Base-by-base conservation (phyloP, 2,329 filamentous ascomycete genomes). In the Paraphoma chrysanthemicola region DNA sequence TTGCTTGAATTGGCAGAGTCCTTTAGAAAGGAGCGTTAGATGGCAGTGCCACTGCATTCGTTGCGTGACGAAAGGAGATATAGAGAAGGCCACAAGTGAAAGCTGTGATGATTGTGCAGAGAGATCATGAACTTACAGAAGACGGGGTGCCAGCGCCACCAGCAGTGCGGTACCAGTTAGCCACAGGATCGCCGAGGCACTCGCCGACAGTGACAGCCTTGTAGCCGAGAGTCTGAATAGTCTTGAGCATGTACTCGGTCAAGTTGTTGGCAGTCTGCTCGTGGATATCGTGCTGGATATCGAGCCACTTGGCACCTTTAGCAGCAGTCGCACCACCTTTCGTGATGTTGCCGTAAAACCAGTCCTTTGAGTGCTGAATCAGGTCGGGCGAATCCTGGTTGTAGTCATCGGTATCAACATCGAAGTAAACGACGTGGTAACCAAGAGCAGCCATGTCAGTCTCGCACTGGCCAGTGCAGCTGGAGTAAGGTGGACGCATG, bases 371-470 rank as follows among this genome's bases (percentile, higher is more conserved):
- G 71, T 83, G 81, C 60, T 83, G 78, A 48, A 83, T 83, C 55
- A 77, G 63, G 53, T 74, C 69, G 0, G 84, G 78, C 4, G 79
- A 76, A 56, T 81, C 74, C 49, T 84, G 81, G 67, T 86, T 82
- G 80, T 87, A 88, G 74, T 88, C 86, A 48, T 85, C 82, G 1
- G 85, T 82, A 68, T 89, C 86, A 47, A 88, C 77, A 59, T 88
- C 83, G 66, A 87, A 80, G 64, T 85, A 88, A 65, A 85, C 83
- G 66, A 87, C 81, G 67, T 86, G 85, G 78, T 87, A 88, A 53
- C 83, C 83, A 48, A 88, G 70, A 44, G 69, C 71, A 38, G 77
- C 70, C 69, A 80, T 68, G 48, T 76, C 70, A 17, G 68, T 54
- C 66, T 77, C 71, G 64, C 80, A 82, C 29, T 62, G 67, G 38